phyloP scores from a whole-genome alignment of 2,329 filamentous ascomycete genomes.

The Pseudogymnoascus sp. region DNA sequence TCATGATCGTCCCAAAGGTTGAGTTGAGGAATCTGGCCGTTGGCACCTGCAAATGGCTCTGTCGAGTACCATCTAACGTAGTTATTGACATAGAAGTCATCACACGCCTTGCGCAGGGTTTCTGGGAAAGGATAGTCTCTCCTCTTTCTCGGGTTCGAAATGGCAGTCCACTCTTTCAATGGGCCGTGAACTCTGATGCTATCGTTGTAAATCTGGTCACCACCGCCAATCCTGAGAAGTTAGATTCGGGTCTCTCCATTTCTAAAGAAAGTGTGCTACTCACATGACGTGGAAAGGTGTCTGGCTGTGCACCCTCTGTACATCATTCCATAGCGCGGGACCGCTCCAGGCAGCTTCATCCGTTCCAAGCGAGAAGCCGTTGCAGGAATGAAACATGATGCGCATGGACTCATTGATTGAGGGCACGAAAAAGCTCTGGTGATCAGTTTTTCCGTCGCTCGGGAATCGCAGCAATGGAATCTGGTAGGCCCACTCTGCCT shows the following conservation, averaged over 20 bases:
- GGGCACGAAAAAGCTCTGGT: conserved; percentile 77
- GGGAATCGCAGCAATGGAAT: conserved; percentile 59
- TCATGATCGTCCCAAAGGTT: conserved; percentile 99
- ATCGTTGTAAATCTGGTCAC: conserved; percentile 96
- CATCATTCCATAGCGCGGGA: conserved; percentile 91
- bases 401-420: conserved; percentile 83
- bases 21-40: conserved; percentile 87
- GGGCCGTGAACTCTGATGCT: conserved; percentile 80
- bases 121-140: conserved; percentile 70
- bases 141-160: conserved; percentile 75
- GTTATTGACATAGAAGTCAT: conserved; percentile 84
- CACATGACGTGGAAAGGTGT: conserved; percentile 86
- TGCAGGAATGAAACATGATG: conserved; percentile 97
- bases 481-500: conserved; percentile 72
- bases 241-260: conserved; percentile 32
- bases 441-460: conserved; percentile 46
- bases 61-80: conserved; percentile 79
- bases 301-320: conserved; percentile 70
- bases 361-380: conserved; percentile 86
- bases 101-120: conserved; percentile 72
- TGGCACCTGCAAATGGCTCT: conserved; percentile 77
- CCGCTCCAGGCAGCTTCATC: conserved; percentile 82
- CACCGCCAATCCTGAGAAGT: conserved; percentile 66
- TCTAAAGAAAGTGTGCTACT: conserved; percentile 52
- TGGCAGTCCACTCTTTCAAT: conserved; percentile 72